phyloP scores from a whole-genome alignment of 768 basidiomycete genomes.

The Leucosporidium creatinivorum region DNA sequence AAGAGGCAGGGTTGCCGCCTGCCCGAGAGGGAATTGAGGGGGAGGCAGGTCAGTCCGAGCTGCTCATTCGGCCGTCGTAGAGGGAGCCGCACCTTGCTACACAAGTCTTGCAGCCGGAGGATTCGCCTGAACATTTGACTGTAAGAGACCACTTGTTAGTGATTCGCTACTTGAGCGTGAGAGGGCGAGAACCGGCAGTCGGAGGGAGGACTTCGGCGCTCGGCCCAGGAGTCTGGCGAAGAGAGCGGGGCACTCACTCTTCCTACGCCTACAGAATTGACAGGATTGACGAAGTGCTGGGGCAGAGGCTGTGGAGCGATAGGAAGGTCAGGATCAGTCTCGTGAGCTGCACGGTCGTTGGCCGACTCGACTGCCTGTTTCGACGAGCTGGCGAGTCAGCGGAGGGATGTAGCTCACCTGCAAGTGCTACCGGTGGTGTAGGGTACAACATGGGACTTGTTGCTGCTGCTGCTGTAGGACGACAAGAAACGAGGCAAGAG shows the following conservation, averaged over 20 bases:
- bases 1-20: background rate
- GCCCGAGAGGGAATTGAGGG: too few relatives aligned
- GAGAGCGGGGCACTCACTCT: background rate
- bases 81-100: background rate
- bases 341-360: background rate
- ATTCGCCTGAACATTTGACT: background rate
- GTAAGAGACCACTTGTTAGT: background rate
- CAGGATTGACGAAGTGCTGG: background rate
- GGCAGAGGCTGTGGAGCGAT: background rate
- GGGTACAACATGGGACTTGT: too few relatives aligned
- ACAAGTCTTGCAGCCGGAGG: background rate
- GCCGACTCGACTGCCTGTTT: too few relatives aligned
- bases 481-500: too few relatives aligned
- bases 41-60: too few relatives aligned
- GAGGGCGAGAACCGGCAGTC: background rate
- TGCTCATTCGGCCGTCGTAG: background rate
- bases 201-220: background rate
- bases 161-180: background rate
- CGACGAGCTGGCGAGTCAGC: too few relatives aligned
- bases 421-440: too few relatives aligned
- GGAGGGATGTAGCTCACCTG: too few relatives aligned
- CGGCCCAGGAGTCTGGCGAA: too few relatives aligned
- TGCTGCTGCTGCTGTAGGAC: too few relatives aligned
- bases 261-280: background rate
- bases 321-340: background rate